Evolutionary conservation across 1,284 basidiomycete genomes (phyloP), one percentile per base, ranked within the genome.

Genomic region (Irpex sp.): DNA sequence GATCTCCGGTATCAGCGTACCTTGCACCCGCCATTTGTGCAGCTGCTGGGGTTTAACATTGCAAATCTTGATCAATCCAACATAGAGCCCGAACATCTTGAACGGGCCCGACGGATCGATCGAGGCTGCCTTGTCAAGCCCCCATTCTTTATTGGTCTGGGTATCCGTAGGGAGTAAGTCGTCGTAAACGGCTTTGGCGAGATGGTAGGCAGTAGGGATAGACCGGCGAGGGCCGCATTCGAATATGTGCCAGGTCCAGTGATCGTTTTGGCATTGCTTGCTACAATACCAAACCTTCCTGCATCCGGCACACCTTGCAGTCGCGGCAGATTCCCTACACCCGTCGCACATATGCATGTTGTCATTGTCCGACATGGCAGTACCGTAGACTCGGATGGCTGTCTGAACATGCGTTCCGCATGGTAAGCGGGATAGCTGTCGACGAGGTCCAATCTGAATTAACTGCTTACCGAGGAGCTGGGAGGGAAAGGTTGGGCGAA

Each of bases 1-100:
- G 59, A 79, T 79, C 57, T 75, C 70, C 53, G 73, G 58, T 1
- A 75, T 64, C 33, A 81, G 69, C 1, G 62, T 71, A 3, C 76
- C 76, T 4, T 69, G 57, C 21, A 62, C 43, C 36, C 71, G 66
- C 77, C 78, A 80, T 33, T 63, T 66, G 61, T 78, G 71, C 0
- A 79, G 36, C 4, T 61, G 68, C 50, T 72, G 67, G 0, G 75
- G 65, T 1, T 70, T 64, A 6, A 77, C 69, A 0, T 61, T 60
- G 6, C 66, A 55, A 17, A 47, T 35, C 8, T 67, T 21, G 17
- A 77, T 61, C 4, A 78, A 65, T 8, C 71, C 74, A 5, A 67
- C 62, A 33, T 77, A 80, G 0, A 80, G 62, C 4, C 74, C 75
- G 9, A 78, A 59, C 0, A 79, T 68, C 31, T 67, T 66, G 5